Base-by-base conservation (phyloP, 176 grass and related monocot genomes). In the Eleusine coracana region DNA sequence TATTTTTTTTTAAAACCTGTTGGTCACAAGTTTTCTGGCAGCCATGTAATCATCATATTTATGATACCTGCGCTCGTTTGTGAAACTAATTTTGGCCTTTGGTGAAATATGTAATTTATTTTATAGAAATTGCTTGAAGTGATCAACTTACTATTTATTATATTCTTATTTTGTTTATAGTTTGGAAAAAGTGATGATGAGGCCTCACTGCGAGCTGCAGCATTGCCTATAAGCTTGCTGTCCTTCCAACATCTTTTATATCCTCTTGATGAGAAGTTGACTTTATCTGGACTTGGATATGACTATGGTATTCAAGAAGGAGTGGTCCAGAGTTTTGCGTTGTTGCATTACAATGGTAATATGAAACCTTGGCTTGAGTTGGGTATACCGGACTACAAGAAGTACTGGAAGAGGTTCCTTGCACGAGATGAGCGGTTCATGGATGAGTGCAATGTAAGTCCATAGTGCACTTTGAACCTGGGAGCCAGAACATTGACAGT, bases 281-380 rank as follows among this genome's bases (percentile, higher is more conserved):
- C 83, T 61, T 52, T 94, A 75, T 86, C 89, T 78, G 97, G 87
- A 46, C 89, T 99, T 72, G 97, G 97, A 31, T 93, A 94, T 88
- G 82, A 99, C 68, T 96, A 90, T 50, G 85, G 84, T 78, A 62
- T 96, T 66, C 69, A 81, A 74, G 79, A 82, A 70, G 87, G 94
- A 68, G 58, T 15, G 61, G 59, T 76, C 25, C 87, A 73, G 56
- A 91, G n/a, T 85, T 89, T 89, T 44, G 58, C 64, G 64, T 87
- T 89, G 27, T 87, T 99, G 83, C 97, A 99, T 81, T 99, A 96
- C 71, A 96, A 99, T 70, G 97, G 97, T 80, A 92, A 94, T 41
- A 94, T 96, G 97, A 99, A 99, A 86, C 97, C 97, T 78, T 99
- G 97, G 97, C 91, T 99, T 87, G 93, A 99, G 73, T 87, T 99